phyloP scores from a whole-genome alignment of 225 moss, liverwort and hornwort species.

The Bryoerythrophyllum caledonicum region DNA sequence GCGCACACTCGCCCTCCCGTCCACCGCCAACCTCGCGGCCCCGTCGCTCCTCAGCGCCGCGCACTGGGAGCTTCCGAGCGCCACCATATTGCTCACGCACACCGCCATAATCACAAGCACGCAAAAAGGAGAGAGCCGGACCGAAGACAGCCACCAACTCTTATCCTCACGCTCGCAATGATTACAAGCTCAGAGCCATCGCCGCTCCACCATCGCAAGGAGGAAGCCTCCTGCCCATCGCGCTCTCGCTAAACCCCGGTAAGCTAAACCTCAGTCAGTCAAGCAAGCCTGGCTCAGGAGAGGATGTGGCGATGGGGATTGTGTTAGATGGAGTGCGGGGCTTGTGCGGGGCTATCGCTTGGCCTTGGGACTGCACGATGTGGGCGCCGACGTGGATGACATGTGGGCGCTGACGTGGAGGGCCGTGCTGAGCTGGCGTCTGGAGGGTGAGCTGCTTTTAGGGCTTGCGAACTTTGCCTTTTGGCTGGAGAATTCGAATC shows the following conservation, averaged over 20 bases:
- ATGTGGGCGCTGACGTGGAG: background rate
- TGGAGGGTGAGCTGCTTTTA: background rate
- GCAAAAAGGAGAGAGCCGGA: too few relatives aligned
- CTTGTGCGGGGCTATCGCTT: background rate
- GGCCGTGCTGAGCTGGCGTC: background rate
- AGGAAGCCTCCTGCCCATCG: background rate
- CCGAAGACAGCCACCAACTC: background rate
- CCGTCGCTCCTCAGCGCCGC: conserved; percentile 19
- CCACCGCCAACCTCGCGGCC: background rate
- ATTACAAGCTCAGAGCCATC: conserved; percentile 2
- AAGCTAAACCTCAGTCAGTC: background rate
- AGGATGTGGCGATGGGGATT: background rate
- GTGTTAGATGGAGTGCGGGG: too few relatives aligned
- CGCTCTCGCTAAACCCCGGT: background rate
- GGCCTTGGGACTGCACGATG: background rate
- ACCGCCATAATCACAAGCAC: conserved; percentile 28
- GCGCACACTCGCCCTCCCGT: conserved; percentile 16
- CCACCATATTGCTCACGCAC: conserved; percentile 29
- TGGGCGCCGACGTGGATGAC: conserved; percentile 3
- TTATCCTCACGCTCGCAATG: conserved; percentile 24
- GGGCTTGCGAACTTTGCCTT: background rate
- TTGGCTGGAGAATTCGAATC: background rate
- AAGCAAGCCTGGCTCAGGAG: background rate
- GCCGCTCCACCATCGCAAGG: conserved; percentile 2
- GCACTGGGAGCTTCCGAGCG: background rate